Base-by-base conservation (phyloP, 1,139 yeast genomes). In the Yamadazyma dendronema region DNA sequence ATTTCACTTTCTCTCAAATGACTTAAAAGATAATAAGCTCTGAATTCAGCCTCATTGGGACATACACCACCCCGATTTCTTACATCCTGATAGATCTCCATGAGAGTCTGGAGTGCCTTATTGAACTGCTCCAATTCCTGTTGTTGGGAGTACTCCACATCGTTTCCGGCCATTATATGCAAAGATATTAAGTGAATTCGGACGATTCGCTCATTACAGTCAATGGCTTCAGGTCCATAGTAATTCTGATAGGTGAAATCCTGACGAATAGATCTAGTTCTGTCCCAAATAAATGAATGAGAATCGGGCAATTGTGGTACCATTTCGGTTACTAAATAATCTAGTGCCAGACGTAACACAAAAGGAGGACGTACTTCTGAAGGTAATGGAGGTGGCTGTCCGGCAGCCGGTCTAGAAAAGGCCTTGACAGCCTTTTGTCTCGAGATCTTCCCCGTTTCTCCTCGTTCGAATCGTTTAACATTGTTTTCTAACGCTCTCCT, bases 341-440 rank as follows among this genome's bases (percentile, higher is more conserved):
- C 71, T 42, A 92, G 64, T 0, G 96, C 82, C 27, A 66, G 54
- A 9, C 72, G 73, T 36, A 94, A 62, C 1, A 90, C 69, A 41
- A 72, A 75, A 0, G 99, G 98, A 1, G 98, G 96, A 46, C 99
- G 72, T 2, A 94, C 99, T 57, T 94, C 98, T 0, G 97, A 88
- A 0, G 98, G 99, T 39, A 94, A 65, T 3, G 97, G 96, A 4
- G 97, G 97, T 1, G 97, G 96, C 50, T 94, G 97, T 9, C 98
- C 98, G 1, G 98, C 97, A 9, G 96, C 96, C 0, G 99, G 97
- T 49, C 99, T 71, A 24, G 96, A 86, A 57, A 92, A 94, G 2
- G 96, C 96, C 60, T 94, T 94, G 6, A 94, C 78, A 0, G 97
- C 97, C 33, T 72, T 69, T 2, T 58, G 56, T 29, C 77, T 61